Base-by-base conservation (phyloP, 1,284 basidiomycete species). In the Gymnopus androsaceus region DNA sequence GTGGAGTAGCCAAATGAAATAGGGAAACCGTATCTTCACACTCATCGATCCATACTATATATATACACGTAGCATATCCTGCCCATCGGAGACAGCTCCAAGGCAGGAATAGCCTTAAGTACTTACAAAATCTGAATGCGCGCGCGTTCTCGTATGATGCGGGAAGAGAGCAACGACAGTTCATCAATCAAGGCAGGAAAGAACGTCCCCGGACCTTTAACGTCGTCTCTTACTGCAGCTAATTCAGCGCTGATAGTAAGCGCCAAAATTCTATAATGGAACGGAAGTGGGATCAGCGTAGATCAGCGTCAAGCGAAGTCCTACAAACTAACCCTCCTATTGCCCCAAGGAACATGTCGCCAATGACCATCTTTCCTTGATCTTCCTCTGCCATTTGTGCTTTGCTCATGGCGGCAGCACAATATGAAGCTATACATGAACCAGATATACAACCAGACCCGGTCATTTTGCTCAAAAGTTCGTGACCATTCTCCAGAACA, bases 371-470 rank as follows among this genome's bases (percentile, higher is more conserved):
- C 60, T 73, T 72, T 17, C 77, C 75, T 48, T n/a, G n/a, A n/a
- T 72, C 67, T 36, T 73, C 64, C 19, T 65, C 25, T 6, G 21
- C 23, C 9, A 52, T 2, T 55, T 53, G 21, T 61, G 60, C 34
- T 44, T 36, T 11, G 7, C 51, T 47, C 77, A 68, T 69, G 80
- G 3, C 88, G 85, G 84, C 86, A 2, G 87, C 92, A 64, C 92
- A 90, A 70, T 88, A 95, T 4, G 87, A 82, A 2, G 88, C 87
- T 49, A 93, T 80, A 27, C 78, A 78, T 44, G 88, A 89, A 28
- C 94, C 95, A 3, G 90, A 82, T 68, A 96, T 87, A 67, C 95
- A 98, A 1, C 95, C 95, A 21, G 88, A 90, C 0, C 94, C 95
- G 0, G 95, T 97, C 60, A 97, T 94, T 33, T 82, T 75, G 0